phyloP scores from a whole-genome alignment of 1,284 basidiomycete genomes.

The Trichosporon coremiiforme region DNA sequence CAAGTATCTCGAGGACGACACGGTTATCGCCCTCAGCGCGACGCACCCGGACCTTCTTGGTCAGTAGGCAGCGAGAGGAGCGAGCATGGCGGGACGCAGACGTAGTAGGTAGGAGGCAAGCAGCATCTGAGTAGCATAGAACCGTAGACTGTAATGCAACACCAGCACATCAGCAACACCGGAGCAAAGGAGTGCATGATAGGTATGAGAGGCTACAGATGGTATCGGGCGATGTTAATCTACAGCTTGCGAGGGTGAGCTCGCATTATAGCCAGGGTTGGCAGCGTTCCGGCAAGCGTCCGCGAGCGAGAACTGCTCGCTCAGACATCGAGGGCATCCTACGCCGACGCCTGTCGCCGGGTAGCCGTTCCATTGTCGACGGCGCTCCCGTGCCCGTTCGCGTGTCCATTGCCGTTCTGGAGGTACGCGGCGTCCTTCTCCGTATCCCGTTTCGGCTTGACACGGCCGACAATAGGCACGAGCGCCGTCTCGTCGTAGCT shows the following conservation, averaged over 20 bases:
- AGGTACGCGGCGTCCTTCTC: not conserved
- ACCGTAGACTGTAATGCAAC: slow-evolving; percentile 9
- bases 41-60: slow-evolving; percentile 86
- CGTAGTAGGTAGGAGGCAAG: not conserved
- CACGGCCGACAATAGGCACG: slow-evolving; percentile 34
- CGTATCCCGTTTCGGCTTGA: not conserved
- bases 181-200: slow-evolving; percentile 9
- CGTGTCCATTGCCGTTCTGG: not conserved
- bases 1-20: slow-evolving; percentile 89
- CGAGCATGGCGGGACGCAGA: not conserved
- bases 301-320: no score
- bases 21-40: slow-evolving; percentile 74
- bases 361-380: not conserved
- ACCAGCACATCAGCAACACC: not conserved
- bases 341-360: not conserved
- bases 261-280: not conserved
- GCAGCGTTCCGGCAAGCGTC: not conserved
- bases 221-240: not conserved
- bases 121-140: not conserved
- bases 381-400: not conserved
- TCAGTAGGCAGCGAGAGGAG: slow-evolving; percentile 31
- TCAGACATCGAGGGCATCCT: not conserved
- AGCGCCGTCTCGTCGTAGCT: slow-evolving; percentile 33
- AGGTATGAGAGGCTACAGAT: slow-evolving; percentile 13
- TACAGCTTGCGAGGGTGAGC: not conserved